phyloP scores from a whole-genome alignment of 176 grass and related monocot species.

The Miscanthus lutarioriparius region DNA sequence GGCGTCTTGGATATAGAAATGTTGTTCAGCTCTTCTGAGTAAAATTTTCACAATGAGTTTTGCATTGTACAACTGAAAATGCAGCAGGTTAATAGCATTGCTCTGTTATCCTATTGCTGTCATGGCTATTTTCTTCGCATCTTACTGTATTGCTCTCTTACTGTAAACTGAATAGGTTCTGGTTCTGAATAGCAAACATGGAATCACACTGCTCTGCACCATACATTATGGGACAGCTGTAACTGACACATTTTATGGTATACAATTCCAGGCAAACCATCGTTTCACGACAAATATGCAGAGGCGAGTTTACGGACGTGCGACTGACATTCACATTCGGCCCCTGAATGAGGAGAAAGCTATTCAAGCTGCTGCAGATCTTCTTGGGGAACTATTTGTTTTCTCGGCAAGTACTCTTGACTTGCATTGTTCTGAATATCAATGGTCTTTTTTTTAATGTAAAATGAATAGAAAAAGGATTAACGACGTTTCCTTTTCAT shows the following conservation, averaged over 20 bases:
- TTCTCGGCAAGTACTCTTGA: conserved; percentile 57
- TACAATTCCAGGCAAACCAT: conserved; percentile 68
- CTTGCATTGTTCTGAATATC: not conserved
- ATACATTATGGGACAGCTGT: conserved; percentile 4
- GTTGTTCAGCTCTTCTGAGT: not conserved
- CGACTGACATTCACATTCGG: conserved; percentile 66
- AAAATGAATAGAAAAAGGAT: not conserved
- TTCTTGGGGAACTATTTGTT: conserved; percentile 83
- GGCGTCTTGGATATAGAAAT: not conserved
- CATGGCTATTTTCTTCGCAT: not conserved
- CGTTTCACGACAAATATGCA: conserved; percentile 89
- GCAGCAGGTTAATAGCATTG: not conserved
- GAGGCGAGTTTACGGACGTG: conserved; percentile 76
- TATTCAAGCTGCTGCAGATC: conserved; percentile 89
- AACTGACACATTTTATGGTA: conserved; percentile 27
- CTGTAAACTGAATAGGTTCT: not conserved
- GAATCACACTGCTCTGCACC: not conserved
- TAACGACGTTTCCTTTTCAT: not conserved
- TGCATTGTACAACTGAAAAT: not conserved
- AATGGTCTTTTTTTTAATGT: not conserved
- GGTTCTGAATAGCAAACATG: not conserved
- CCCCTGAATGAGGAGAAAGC: conserved; percentile 92
- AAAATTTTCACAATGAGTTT: conserved; percentile 15
- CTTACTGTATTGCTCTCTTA: conserved; percentile 3
- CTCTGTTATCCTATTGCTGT: not conserved